Conservation (phyloP, 1,284 basidiomycete genomes). For the Mycena citricolor region DNA sequence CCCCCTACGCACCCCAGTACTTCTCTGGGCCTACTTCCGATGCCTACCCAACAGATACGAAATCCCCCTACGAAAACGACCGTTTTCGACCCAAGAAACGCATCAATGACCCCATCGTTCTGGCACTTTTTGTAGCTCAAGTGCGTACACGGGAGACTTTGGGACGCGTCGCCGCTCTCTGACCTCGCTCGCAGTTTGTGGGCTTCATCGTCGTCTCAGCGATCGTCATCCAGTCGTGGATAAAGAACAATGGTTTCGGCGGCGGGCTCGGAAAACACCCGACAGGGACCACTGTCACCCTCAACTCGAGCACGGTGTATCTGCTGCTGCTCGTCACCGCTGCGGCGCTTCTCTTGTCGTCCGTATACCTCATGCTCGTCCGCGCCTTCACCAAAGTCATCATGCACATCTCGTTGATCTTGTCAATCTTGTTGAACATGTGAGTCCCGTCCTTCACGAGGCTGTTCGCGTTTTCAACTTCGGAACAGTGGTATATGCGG, state of each 20-base stretch:
- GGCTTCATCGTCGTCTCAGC: constrained; percentile 71
- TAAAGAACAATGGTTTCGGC: constrained; percentile 62
- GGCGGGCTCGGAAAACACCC: constrained; percentile 59
- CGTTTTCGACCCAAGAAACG: constrained; percentile 70
- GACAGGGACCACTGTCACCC: constrained; percentile 49
- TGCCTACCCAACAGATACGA: constrained; percentile 33
- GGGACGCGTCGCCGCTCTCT: background rate
- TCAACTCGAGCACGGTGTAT: constrained; percentile 67
- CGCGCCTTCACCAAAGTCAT: constrained; percentile 77
- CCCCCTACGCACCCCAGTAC: constrained; percentile 17
- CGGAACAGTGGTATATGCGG: constrained; percentile 51
- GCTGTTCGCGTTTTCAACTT: constrained; percentile 1
- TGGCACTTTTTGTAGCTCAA: constrained; percentile 70
- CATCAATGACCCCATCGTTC: constrained; percentile 72
- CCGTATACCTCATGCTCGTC: constrained; percentile 71
- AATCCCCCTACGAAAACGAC: constrained; percentile 60
- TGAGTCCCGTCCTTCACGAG: constrained; percentile 34
- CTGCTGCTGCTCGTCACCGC: constrained; percentile 66
- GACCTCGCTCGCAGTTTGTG: constrained; percentile 44
- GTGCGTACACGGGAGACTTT: constrained; percentile 33
- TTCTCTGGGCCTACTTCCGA: constrained; percentile 12
- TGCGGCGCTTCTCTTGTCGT: constrained; percentile 57
- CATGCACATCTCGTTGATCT: constrained; percentile 77
- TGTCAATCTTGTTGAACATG: constrained; percentile 75
- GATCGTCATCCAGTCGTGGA: constrained; percentile 63